phyloP scores from a whole-genome alignment of 2,329 filamentous ascomycete genomes.

The Lachnellula hyalina region DNA sequence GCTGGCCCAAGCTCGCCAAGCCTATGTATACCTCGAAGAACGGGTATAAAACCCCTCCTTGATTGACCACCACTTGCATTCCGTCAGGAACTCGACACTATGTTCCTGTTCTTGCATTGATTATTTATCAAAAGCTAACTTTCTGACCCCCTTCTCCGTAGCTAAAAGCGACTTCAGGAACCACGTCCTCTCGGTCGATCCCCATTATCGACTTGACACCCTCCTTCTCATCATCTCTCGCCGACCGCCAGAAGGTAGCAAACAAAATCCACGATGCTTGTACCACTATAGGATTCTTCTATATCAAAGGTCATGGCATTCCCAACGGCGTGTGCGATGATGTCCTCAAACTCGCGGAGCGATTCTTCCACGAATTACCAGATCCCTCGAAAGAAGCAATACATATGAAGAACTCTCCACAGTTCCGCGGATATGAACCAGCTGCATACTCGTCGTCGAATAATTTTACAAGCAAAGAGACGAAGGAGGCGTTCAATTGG shows the following conservation, averaged over 20 bases:
- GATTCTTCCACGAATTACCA: slow-evolving; percentile 43
- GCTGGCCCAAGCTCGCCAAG: neutral
- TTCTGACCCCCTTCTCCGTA: too few species aligned
- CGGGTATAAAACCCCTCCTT: neutral
- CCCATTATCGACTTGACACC: slow-evolving; percentile 29
- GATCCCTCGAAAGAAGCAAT: slow-evolving; percentile 39
- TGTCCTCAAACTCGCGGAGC: slow-evolving; percentile 38
- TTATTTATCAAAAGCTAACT: too few species aligned
- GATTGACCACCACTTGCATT: too few species aligned
- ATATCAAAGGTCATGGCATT: slow-evolving; percentile 43
- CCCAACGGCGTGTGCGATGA: slow-evolving; percentile 35
- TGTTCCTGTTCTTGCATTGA: too few species aligned
- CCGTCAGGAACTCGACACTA: too few species aligned
- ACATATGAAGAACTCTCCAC: slow-evolving; percentile 35
- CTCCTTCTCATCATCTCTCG: slow-evolving; percentile 25
- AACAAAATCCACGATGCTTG: slow-evolving; percentile 27
- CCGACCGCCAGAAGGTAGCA: slow-evolving; percentile 23
- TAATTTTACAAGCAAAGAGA: slow-evolving; percentile 39
- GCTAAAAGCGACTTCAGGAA: slow-evolving; percentile 6
- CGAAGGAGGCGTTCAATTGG: slow-evolving; percentile 39
- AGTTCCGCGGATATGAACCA: slow-evolving; percentile 44
- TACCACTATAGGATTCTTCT: slow-evolving; percentile 29
- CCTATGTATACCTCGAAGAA: neutral
- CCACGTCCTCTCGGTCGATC: slow-evolving; percentile 23
- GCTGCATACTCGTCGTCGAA: slow-evolving; percentile 42